These are phyloP conservation scores for Saturnispora bothae DNA, from an alignment of 805 yeast species.

Conservation along the genomic window DNA sequence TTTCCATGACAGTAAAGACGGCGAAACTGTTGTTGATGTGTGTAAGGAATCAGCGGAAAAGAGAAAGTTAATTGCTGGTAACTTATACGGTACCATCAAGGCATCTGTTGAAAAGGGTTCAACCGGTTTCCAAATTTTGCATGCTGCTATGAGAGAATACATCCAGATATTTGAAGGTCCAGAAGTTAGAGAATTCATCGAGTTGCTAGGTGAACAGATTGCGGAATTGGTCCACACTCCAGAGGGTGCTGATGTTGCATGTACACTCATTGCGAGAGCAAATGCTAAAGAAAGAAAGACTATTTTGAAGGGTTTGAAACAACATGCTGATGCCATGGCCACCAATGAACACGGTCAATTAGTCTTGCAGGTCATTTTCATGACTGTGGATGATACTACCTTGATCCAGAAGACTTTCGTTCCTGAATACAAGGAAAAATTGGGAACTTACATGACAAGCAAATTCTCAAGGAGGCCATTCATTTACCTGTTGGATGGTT, in stretches of 20 bases:
- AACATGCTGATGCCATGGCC: conserved; percentile 65
- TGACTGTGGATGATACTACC: conserved; percentile 91
- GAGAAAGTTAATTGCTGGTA: conserved; percentile 61
- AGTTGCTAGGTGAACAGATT: conserved; percentile 72
- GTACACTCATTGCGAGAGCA: conserved; percentile 66
- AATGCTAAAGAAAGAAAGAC: conserved; percentile 86
- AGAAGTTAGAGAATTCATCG: conserved; percentile 74
- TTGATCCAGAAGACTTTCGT: conserved; percentile 64
- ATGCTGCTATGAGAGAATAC: conserved; percentile 92
- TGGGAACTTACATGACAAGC: conserved; percentile 49
- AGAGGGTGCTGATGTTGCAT: conserved; percentile 90
- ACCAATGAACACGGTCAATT: conserved; percentile 79
- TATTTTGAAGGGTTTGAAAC: conserved; percentile 61
- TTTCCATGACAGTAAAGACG: conserved; percentile 65
- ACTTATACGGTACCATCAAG: conserved; percentile 71
- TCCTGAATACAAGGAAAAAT: conserved; percentile 41
- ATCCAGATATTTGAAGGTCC: conserved; percentile 57
- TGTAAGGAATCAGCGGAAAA: conserved; percentile 64
- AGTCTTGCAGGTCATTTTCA: conserved; percentile 67
- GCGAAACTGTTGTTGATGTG: conserved; percentile 54
- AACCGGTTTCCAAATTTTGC: conserved; percentile 89
- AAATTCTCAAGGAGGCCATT: conserved; percentile 86
- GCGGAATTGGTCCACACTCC: conserved; percentile 93
- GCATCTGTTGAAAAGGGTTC: conserved; percentile 94
- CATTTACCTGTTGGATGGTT: conserved; percentile 66